Evolutionary conservation across 169 alveolate genomes (phyloP).

Genomic region (Cryptosporidium ryanae): DNA sequence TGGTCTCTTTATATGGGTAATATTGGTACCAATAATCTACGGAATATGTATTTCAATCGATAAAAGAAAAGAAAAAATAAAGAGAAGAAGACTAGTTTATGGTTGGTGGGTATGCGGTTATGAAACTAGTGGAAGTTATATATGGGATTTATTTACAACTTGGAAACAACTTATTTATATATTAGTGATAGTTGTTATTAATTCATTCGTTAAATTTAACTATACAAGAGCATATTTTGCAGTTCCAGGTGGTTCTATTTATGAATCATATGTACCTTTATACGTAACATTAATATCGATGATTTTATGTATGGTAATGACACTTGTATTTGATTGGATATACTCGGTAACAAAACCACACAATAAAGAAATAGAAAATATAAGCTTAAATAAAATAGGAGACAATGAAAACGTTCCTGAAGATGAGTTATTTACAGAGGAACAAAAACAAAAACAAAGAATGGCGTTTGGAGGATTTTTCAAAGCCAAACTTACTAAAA

Average conservation of each 20-base stretch:
- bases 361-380: constrained; percentile 5
- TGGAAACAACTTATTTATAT: constrained; percentile 36
- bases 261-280: constrained; percentile 14
- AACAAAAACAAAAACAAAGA: constrained; percentile 56
- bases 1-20: constrained; percentile 16
- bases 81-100: constrained; percentile 63
- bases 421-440: constrained; percentile 45
- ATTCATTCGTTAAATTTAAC: background rate
- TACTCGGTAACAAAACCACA: constrained; percentile 34
- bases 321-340: constrained; percentile 13
- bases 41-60: constrained; percentile 24
- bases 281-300: constrained; percentile 10
- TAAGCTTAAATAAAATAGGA: background rate
- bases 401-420: background rate
- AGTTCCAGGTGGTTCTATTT: constrained; percentile 64
- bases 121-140: constrained; percentile 23
- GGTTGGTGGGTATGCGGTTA: constrained; percentile 75
- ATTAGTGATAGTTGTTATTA: background rate
- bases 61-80: constrained; percentile 27
- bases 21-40: constrained; percentile 43
- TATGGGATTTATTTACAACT: constrained; percentile 49
- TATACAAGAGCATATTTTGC: constrained; percentile 20
- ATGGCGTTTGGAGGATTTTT: constrained; percentile 44
- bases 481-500: constrained; percentile 15
- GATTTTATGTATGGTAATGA: constrained; percentile 21